Conservation (phyloP, 1,284 basidiomycete genomes). For the Fomitopsis schrenkii region DNA sequence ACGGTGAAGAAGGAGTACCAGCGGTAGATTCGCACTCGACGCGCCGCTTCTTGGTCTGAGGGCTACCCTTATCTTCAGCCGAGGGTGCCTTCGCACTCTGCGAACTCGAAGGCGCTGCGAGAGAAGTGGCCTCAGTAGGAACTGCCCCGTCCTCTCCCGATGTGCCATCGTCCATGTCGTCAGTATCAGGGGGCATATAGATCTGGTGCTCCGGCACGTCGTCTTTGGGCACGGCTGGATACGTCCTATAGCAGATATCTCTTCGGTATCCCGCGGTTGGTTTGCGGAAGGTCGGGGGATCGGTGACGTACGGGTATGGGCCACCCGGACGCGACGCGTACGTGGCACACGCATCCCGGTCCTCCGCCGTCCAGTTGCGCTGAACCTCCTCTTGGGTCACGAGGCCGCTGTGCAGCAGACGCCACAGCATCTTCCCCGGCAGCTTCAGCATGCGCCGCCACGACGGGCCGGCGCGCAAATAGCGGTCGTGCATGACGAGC, state of each 20-base stretch:
- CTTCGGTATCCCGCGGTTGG: slow-evolving; percentile 20
- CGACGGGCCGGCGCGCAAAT: slow-evolving; percentile 24
- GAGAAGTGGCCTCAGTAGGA: too few species aligned
- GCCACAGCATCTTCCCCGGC: slow-evolving; percentile 39
- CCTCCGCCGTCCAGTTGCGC: slow-evolving; percentile 35
- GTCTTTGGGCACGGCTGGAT: background rate
- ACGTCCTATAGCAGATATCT: slow-evolving; percentile 7
- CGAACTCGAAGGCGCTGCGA: too few species aligned
- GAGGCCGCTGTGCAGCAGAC: slow-evolving; percentile 46
- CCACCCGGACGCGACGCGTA: slow-evolving; percentile 30
- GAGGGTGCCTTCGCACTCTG: background rate
- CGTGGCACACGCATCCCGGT: slow-evolving; percentile 36
- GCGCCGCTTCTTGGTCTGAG: background rate
- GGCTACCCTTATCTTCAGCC: background rate
- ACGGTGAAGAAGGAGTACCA: too few species aligned
- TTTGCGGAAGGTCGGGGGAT: slow-evolving; percentile 8
- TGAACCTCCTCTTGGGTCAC: slow-evolving; percentile 37
- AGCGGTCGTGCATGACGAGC: slow-evolving; percentile 20
- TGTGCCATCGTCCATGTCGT: slow-evolving; percentile 22
- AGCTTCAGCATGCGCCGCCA: slow-evolving; percentile 25
- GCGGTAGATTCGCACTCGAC: too few species aligned
- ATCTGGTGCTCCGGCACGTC: slow-evolving; percentile 18
- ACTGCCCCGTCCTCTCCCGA: too few species aligned
- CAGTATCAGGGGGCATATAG: slow-evolving; percentile 19
- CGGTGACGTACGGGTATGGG: slow-evolving; percentile 17